Conservation (phyloP, 306 rosid genomes). For the Pterocarpus santalinus region DNA sequence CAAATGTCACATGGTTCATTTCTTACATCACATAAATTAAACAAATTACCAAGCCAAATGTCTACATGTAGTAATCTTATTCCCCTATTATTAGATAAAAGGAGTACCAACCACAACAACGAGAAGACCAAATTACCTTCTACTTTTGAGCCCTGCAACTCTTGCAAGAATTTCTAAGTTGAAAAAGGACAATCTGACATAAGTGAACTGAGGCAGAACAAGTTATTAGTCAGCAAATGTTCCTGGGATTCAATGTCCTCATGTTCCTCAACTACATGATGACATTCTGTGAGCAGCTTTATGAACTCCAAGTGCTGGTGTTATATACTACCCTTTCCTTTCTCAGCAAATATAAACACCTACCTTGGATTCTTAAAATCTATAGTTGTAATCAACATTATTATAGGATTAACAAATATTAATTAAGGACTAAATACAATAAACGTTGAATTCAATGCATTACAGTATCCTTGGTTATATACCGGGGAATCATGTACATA, state of each 20-base stretch:
- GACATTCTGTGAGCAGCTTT: too few relatives aligned
- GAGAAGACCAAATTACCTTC: background rate
- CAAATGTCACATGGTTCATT: background rate
- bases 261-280: too few relatives aligned
- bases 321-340: constrained; percentile 29
- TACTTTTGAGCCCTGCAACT: background rate
- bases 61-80: background rate
- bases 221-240: too few relatives aligned
- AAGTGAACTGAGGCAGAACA: background rate
- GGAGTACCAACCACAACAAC: background rate
- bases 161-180: background rate
- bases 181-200: constrained; percentile 20
- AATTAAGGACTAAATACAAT: constrained; percentile 14
- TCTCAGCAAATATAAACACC: background rate
- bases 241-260: too few relatives aligned
- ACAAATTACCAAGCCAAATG: background rate
- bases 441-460: constrained; percentile 54
- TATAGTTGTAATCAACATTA: constrained; percentile 5
- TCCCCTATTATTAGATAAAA: background rate
- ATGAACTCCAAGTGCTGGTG: background rate
- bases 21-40: background rate
- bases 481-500: constrained; percentile 62
- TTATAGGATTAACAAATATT: background rate
- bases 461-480: constrained; percentile 49
- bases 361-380: constrained; percentile 4